A percentile compares a stretch with the other conserved stretches of the same genome.
Conservation (phyloP, 2,329 filamentous ascomycete species). For the Cladosporium austrohemisphaericum region DNA sequence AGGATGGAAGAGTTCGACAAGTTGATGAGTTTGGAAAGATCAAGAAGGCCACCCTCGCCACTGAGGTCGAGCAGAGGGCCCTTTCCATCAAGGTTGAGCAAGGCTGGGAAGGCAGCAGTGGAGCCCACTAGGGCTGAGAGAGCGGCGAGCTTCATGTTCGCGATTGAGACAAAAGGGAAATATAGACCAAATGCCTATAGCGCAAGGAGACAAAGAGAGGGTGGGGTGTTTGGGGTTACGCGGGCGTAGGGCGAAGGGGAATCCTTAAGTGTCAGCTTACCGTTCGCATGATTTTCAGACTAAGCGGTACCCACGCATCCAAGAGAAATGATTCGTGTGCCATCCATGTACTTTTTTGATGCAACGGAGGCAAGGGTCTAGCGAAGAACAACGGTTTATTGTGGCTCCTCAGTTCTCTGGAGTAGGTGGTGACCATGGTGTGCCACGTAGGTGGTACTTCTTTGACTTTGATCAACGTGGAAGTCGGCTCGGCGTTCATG, state of each 20-base stretch:
- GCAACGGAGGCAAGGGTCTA: not conserved
- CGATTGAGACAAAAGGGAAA: no score
- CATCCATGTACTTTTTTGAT: no score
- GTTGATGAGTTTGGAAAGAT: not conserved
- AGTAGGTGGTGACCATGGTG: not conserved
- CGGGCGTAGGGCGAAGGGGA: not conserved
- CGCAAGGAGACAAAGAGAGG: not conserved
- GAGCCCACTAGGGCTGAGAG: constrained; percentile 6
- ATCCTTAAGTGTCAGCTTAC: not conserved
- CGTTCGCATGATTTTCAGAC: not conserved
- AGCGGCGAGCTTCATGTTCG: constrained; percentile 9
- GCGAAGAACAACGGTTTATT: not conserved
- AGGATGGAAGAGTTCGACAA: not conserved
- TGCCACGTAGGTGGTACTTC: not conserved
- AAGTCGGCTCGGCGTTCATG: not conserved
- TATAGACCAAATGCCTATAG: no score
- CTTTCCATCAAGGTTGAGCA: constrained; percentile 4
- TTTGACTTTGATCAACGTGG: not conserved
- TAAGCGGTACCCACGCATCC: no score
- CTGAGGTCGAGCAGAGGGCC: constrained; percentile 1
- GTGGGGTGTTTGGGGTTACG: not conserved
- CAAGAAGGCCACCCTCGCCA: not conserved
- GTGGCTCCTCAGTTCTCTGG: not conserved
- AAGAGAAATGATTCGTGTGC: no score
- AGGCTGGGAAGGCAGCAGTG: constrained; percentile 7